phyloP scores from a whole-genome alignment of 345 rosid species.

The Cardamine occulta region DNA sequence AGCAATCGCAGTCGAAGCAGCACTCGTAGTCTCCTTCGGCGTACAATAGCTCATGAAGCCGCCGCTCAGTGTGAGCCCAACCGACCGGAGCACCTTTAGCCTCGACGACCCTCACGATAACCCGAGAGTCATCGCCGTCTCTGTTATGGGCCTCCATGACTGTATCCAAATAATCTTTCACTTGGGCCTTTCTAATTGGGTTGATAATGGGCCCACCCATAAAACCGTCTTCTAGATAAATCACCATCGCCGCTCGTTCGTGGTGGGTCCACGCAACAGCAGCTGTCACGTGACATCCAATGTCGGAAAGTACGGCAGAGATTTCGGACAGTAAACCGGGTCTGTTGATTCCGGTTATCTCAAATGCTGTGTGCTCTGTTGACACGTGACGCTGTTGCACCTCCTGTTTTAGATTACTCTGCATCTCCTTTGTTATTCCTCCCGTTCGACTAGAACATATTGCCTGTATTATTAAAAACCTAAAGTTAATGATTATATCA shows the following conservation, averaged over 20 bases:
- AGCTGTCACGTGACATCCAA: slow-evolving; percentile 71
- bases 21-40: slow-evolving; percentile 63
- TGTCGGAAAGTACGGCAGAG: slow-evolving; percentile 62
- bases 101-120: slow-evolving; percentile 51
- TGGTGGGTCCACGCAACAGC: slow-evolving; percentile 90
- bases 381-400: slow-evolving; percentile 63
- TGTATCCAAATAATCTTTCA: slow-evolving; percentile 58
- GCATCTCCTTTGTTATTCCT: slow-evolving; percentile 51
- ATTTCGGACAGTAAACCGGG: slow-evolving; percentile 90
- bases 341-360: slow-evolving; percentile 68
- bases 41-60: slow-evolving; percentile 88
- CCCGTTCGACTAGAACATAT: slow-evolving; percentile 59
- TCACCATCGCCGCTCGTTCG: slow-evolving; percentile 63
- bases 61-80: slow-evolving; percentile 71
- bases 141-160: slow-evolving; percentile 72
- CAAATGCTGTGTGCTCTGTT: slow-evolving; percentile 72
- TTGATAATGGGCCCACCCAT: slow-evolving; percentile 62
- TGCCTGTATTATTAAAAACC: slow-evolving; percentile 49
- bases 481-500: not conserved
- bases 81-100: slow-evolving; percentile 54
- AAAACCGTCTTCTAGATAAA: slow-evolving; percentile 67
- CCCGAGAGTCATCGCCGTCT: slow-evolving; percentile 49
- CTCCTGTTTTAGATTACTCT: slow-evolving; percentile 49
- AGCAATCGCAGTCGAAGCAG: slow-evolving; percentile 59
- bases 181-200: slow-evolving; percentile 49